These are phyloP conservation scores for Penicillium ucsense DNA, from an alignment of 495 filamentous ascomycete species.

Conservation along the genomic window DNA sequence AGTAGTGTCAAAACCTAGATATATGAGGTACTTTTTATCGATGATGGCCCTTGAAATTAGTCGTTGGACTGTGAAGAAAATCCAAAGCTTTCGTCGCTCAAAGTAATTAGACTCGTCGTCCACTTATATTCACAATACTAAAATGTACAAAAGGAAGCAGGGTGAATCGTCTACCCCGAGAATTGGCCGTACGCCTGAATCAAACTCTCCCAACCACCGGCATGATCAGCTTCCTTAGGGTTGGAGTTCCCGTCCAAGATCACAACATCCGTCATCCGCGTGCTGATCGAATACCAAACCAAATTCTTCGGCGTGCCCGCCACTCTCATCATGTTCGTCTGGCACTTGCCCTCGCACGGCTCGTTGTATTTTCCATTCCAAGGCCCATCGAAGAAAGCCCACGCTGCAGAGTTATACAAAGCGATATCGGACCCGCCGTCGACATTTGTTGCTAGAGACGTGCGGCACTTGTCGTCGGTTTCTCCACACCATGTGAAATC, in stretches of 20 bases:
- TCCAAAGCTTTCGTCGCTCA: no score
- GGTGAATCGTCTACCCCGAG: slow-evolving; percentile 1
- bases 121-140: no score
- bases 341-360: slow-evolving; percentile 31
- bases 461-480: slow-evolving; percentile 30
- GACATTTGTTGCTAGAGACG: slow-evolving; percentile 27
- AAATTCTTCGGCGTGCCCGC: slow-evolving; percentile 18
- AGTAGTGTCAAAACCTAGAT: no score
- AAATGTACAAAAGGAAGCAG: neutral
- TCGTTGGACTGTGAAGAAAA: no score
- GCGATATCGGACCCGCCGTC: slow-evolving; percentile 38
- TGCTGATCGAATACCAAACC: slow-evolving; percentile 34
- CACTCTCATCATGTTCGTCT: slow-evolving; percentile 35
- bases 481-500: slow-evolving; percentile 27
- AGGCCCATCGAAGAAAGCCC: slow-evolving; percentile 40
- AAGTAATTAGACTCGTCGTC: no score
- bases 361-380: slow-evolving; percentile 25
- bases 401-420: slow-evolving; percentile 45
- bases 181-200: slow-evolving; percentile 36
- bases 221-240: slow-evolving; percentile 29
- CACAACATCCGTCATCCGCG: slow-evolving; percentile 34
- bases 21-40: no score
- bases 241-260: slow-evolving; percentile 24
- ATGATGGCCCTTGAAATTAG: no score
- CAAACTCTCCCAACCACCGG: slow-evolving; percentile 47